phyloP scores from a whole-genome alignment of 2,329 filamentous ascomycete genomes.

The Aspergillus flavus region DNA sequence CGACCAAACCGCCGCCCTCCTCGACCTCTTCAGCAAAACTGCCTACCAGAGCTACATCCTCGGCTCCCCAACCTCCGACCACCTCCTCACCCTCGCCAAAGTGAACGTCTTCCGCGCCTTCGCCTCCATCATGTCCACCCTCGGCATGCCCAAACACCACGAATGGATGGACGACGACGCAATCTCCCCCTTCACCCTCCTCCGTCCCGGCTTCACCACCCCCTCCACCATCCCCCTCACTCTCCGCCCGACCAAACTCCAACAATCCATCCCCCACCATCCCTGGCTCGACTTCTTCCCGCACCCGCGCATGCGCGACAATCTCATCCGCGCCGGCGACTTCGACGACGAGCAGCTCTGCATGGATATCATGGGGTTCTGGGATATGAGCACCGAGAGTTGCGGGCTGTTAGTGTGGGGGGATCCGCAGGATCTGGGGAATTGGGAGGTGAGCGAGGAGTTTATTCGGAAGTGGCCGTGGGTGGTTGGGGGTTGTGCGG shows the following conservation, averaged over 20 bases:
- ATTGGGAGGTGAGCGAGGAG: constrained; percentile 52
- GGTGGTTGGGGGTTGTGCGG: constrained; percentile 31
- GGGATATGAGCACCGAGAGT: constrained; percentile 21
- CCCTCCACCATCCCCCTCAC: constrained; percentile 23
- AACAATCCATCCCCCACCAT: constrained; percentile 43
- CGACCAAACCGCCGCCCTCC: background rate
- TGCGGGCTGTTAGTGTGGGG: constrained; percentile 53
- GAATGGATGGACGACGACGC: constrained; percentile 32
- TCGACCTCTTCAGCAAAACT: constrained; percentile 21
- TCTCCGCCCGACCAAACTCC: constrained; percentile 43
- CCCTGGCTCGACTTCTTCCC: constrained; percentile 42
- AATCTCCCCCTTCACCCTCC: constrained; percentile 29
- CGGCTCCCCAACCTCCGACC: constrained; percentile 30
- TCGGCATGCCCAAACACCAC: constrained; percentile 23
- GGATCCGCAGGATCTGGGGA: constrained; percentile 46
- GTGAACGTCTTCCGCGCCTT: constrained; percentile 42
- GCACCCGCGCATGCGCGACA: constrained; percentile 43
- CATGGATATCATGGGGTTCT: constrained; percentile 42
- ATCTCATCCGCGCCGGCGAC: constrained; percentile 37
- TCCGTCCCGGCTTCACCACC: constrained; percentile 8
- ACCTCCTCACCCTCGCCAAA: constrained; percentile 36
- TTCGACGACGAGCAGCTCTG: constrained; percentile 42
- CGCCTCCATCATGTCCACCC: constrained; percentile 27
- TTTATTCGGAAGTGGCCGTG: constrained; percentile 53
- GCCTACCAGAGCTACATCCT: constrained; percentile 28